Evolutionary conservation across 257 asterid species (phyloP).

Genomic region (Catharanthus roseus): DNA sequence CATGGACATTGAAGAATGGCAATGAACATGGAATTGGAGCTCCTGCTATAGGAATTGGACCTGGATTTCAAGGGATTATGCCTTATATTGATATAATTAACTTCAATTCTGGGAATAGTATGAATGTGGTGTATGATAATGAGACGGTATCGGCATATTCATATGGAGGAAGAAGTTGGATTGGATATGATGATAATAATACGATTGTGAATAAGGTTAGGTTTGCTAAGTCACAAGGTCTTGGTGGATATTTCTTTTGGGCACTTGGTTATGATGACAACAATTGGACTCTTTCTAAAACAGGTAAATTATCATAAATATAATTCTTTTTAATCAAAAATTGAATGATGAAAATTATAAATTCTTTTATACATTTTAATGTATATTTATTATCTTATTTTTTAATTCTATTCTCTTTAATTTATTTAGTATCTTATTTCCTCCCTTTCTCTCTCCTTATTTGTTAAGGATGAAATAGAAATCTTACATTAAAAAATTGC

Average conservation of each 20-base stretch:
- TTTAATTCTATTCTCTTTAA: too few species aligned
- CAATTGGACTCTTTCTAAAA: conserved; percentile 50
- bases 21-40: conserved; percentile 49
- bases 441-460: too few species aligned
- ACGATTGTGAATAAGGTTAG: conserved; percentile 34
- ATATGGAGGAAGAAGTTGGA: conserved; percentile 46
- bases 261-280: conserved; percentile 50
- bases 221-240: conserved; percentile 47
- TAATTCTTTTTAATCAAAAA: too few species aligned
- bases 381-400: too few species aligned
- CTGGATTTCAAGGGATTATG: conserved; percentile 45
- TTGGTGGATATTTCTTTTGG: conserved; percentile 77
- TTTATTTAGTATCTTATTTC: too few species aligned
- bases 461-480: too few species aligned
- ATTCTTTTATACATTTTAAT: too few species aligned
- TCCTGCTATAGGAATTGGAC: conserved; percentile 52
- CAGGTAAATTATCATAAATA: conserved; percentile 43
- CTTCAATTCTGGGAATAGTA: conserved; percentile 37
- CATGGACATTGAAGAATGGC: conserved; percentile 57
- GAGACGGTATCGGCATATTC: conserved; percentile 55
- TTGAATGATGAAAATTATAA: too few species aligned
- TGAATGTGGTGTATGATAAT: conserved; percentile 38
- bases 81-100: conserved; percentile 29
- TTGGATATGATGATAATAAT: conserved; percentile 50
- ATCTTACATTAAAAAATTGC: too few species aligned